Evolutionary conservation across 345 rosid genomes (phyloP), one percentile per base, ranked within the genome.

Genomic region (Passiflora organensis): DNA sequence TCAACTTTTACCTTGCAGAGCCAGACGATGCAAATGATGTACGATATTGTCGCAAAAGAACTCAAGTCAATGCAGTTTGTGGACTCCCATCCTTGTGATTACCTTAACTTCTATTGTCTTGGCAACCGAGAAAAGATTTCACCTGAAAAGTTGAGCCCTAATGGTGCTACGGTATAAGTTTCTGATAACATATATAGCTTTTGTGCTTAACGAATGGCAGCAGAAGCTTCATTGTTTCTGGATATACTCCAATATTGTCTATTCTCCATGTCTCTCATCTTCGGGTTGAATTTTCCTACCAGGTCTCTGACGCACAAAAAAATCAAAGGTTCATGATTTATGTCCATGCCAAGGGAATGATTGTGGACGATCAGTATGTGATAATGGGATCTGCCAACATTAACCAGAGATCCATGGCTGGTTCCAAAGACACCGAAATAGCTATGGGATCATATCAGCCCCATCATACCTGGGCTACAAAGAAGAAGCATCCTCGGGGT

Each of bases 371-470:
- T 47, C 87, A 86, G 74, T 86, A 86, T 32, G 79, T 86, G 14
- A 78, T 86, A 59, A 15, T 86, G 32, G 95, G 95, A 68, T 86
- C 95, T 17, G 95, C 95, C 19, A 86, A 86, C 75, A 79, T 86
- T 39, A 86, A 86, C 76, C 95, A 86, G 77, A 83, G 95, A 64
- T 86, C 95, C 14, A 70, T 86, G 89, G 89, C 87, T 15, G 95
- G 95, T 3, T 71, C 89, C 1, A 86, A 77, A 70, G 95, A 86
- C 59, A 80, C 93, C 0, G 93, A 85, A 67, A 78, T 80, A 42
- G 93, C 93, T 16, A 80, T 87, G 96, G 96, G 93, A 44, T 84
- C 93, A 10, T 88, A 88, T 62, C 96, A 88, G 64, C 96, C 90
- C 16, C 82, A 82, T 68, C 72, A 79, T 53, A 55, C 94, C 15